Evolutionary conservation across 495 filamentous ascomycete genomes (phyloP).

Genomic region (Penicillium atrosanguineum): DNA sequence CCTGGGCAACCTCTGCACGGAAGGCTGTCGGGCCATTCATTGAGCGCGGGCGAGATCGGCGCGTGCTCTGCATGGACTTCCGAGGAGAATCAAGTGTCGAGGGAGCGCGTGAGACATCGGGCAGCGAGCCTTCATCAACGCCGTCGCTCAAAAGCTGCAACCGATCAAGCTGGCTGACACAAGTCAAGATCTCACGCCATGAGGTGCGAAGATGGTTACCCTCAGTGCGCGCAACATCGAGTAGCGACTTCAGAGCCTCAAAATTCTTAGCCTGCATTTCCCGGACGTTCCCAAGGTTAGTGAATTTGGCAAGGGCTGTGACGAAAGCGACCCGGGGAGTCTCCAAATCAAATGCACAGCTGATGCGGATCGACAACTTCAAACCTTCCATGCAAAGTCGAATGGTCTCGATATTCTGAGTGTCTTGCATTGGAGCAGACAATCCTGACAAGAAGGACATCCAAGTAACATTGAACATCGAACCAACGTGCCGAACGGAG

Average conservation of each 20-base stretch:
- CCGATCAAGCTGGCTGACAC: conserved; percentile 92
- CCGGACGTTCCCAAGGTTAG: conserved; percentile 89
- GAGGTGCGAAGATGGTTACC: conserved; percentile 85
- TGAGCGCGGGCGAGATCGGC: conserved; percentile 63
- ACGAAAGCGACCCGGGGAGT: conserved; percentile 93
- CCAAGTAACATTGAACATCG: conserved; percentile 99
- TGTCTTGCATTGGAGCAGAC: conserved; percentile 86
- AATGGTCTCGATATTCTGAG: conserved; percentile 86
- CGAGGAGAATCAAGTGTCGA: conserved; percentile 49
- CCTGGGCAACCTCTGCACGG: conserved; percentile 82
- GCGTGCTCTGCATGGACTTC: conserved; percentile 63
- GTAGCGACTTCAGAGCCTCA: conserved; percentile 83
- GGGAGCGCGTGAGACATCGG: conserved; percentile 85
- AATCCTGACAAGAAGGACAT: conserved; percentile 97
- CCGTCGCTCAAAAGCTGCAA: conserved; percentile 93
- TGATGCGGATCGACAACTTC: conserved; percentile 86
- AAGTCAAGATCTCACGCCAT: conserved; percentile 94
- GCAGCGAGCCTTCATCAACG: conserved; percentile 86
- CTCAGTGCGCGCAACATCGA: conserved; percentile 89
- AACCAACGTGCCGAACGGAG: conserved; percentile 89
- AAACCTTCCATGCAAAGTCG: conserved; percentile 91
- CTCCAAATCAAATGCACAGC: conserved; percentile 88
- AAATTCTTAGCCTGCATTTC: conserved; percentile 97
- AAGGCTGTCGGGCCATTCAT: conserved; percentile 64
- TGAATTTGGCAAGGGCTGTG: conserved; percentile 86